A percentile compares a stretch with the other conserved stretches of the same genome.
These are phyloP conservation scores for Dictyostelium capitatum DNA, from an alignment of 78 protist species.

Conservation along the genomic window DNA sequence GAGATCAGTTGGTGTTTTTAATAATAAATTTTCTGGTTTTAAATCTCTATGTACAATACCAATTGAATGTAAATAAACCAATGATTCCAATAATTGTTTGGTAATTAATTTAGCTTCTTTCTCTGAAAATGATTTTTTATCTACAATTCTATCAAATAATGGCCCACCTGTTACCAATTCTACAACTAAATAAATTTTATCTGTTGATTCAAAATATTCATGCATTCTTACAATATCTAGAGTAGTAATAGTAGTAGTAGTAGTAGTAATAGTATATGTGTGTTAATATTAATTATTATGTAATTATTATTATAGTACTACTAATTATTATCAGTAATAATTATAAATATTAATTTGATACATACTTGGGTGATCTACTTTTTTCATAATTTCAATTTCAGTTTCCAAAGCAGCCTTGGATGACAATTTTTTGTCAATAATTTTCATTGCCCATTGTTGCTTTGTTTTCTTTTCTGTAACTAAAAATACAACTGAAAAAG, in stretches of 20 bases:
- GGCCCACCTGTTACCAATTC: slow-evolving; percentile 91
- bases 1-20: slow-evolving; percentile 29
- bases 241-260: not conserved
- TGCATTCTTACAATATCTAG: slow-evolving; percentile 72
- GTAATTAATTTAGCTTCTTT: slow-evolving; percentile 82
- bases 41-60: slow-evolving; percentile 93
- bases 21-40: slow-evolving; percentile 92
- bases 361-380: slow-evolving; percentile 51
- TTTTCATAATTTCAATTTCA: slow-evolving; percentile 70
- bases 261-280: too few relatives aligned
- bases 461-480: slow-evolving; percentile 76
- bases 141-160: slow-evolving; percentile 91
- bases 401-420: slow-evolving; percentile 46
- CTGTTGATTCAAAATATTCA: slow-evolving; percentile 63
- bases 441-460: slow-evolving; percentile 82
- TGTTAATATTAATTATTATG: not conserved
- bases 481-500: slow-evolving; percentile 60
- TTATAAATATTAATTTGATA: not conserved
- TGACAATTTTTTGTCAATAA: slow-evolving; percentile 63
- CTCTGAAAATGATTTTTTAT: slow-evolving; percentile 85
- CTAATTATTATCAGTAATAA: not conserved
- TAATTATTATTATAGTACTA: not conserved
- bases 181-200: slow-evolving; percentile 51
- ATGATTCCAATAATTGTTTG: slow-evolving; percentile 78
- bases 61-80: slow-evolving; percentile 85